Conservation (phyloP, 1,284 basidiomycete genomes). For the Coniferiporia weirii region DNA sequence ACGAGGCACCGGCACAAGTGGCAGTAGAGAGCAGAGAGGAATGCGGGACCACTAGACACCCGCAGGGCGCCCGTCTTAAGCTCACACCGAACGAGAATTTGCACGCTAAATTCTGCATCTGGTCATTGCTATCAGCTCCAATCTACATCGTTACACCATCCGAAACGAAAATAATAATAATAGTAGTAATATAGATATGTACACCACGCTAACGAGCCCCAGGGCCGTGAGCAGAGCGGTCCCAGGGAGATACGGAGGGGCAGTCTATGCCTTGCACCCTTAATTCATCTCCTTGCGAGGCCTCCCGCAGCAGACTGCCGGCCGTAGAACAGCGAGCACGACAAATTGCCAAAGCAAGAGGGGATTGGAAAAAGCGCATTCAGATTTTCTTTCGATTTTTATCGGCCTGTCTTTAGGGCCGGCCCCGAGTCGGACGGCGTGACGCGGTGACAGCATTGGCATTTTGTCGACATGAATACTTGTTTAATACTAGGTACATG, state of each 20-base stretch:
- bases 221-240: slow-evolving; percentile 45
- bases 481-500: too few species aligned
- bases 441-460: too few species aligned
- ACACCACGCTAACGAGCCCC: slow-evolving; percentile 83
- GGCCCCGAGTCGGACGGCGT: too few species aligned
- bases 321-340: slow-evolving; percentile 40
- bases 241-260: slow-evolving; percentile 80
- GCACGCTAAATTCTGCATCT: too few species aligned
- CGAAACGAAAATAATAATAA: not conserved
- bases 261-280: slow-evolving; percentile 82
- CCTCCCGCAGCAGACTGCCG: slow-evolving; percentile 59
- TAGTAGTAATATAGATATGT: slow-evolving; percentile 43
- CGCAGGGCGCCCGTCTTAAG: too few species aligned
- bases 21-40: too few species aligned
- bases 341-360: slow-evolving; percentile 53
- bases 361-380: slow-evolving; percentile 35
- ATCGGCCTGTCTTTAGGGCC: not conserved
- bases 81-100: too few species aligned
- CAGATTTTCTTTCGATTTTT: not conserved
- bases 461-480: too few species aligned
- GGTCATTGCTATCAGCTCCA: too few species aligned
- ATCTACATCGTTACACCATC: too few species aligned
- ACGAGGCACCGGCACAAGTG: too few species aligned
- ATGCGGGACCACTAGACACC: too few species aligned
- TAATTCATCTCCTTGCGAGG: slow-evolving; percentile 83